Base-by-base conservation (phyloP, 2,329 filamentous ascomycete genomes). In the Tympanopsis confertula region DNA sequence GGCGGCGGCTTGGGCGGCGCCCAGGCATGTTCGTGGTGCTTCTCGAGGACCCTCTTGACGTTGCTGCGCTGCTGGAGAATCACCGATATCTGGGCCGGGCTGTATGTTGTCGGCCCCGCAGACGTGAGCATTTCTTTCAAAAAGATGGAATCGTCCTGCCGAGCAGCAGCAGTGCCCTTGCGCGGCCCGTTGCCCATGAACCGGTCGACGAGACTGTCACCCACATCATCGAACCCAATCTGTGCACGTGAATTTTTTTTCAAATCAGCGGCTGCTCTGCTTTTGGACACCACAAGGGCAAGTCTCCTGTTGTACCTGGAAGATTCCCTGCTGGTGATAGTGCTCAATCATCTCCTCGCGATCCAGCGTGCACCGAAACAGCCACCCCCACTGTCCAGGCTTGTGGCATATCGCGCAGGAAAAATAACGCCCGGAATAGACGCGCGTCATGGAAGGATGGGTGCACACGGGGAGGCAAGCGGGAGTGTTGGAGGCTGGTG, bases 341-440 rank as follows among this genome's bases (percentile, higher is more conserved):
- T 47, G 48, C 19, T 50, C 44, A 12, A 56, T 50, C 41, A 52
- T 42, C 17, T 50, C 50, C 20, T 72, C 65, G 10, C 61, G 61
- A 47, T 87, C 82, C 51, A 84, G 74, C 12, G 68, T 71, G 55
- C 86, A 91, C 41, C 70, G 65, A 54, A 85, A 91, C 17, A 91
- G 59, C 73, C 81, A 91, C 19, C 82, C 82, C 38, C 79, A 65
- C 13, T 65, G 57, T 0, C 79, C 71, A 1, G 56, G 54, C 29
- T 59, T 58, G 28, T 61, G 59, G 48, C 85, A 91, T 18, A 65
- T 50, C 5, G 66, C 57, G 57, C 85, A 91, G 14, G 54, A 50
- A 35, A 63, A 54, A 19, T 64, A 52, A 15, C 57, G 41, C 22
- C 68, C 69, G 47, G 78, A 83, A n/a, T 10, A 26, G 33, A 85